Evolutionary conservation across 225 moss, liverwort and hornwort species (phyloP).

Genomic region (Anthoceros angustus): DNA sequence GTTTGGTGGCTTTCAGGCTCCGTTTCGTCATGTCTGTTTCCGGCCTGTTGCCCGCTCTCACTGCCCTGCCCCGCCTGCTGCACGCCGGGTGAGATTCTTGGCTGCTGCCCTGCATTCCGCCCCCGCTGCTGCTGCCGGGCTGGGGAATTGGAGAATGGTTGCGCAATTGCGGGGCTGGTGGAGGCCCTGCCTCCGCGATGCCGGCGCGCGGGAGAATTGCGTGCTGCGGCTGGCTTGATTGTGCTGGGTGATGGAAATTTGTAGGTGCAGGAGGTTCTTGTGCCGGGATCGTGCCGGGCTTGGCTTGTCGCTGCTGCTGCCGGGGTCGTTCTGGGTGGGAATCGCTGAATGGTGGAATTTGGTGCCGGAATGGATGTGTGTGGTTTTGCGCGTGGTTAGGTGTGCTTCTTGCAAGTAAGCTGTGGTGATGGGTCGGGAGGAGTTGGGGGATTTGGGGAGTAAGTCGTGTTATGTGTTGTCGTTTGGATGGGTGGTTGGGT

Average conservation of each 20-base stretch:
- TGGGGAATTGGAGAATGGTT: slow-evolving; percentile 3
- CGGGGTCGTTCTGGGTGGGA: background rate
- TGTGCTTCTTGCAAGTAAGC: too few species aligned
- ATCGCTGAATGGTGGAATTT: background rate
- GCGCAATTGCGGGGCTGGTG: too few species aligned
- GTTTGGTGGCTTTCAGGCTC: too few species aligned
- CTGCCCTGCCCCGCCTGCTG: slow-evolving; percentile 1
- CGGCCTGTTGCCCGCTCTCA: background rate
- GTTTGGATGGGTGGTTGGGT: too few species aligned
- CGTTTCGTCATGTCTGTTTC: background rate
- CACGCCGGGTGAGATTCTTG: slow-evolving; percentile 4
- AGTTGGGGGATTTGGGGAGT: too few species aligned
- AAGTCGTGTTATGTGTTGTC: too few species aligned
- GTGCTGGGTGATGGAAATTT: background rate
- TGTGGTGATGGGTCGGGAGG: too few species aligned
- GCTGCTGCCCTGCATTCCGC: background rate
- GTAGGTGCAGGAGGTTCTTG: background rate
- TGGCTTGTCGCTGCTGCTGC: background rate
- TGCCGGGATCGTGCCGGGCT: background rate
- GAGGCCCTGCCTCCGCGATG: too few species aligned
- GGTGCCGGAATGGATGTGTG: background rate
- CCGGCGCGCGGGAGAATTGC: too few species aligned
- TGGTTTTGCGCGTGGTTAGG: too few species aligned
- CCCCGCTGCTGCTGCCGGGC: background rate
- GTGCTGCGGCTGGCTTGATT: background rate